Evolutionary conservation across 2,329 filamentous ascomycete genomes (phyloP).

Genomic region (Shiraia bambusicola): DNA sequence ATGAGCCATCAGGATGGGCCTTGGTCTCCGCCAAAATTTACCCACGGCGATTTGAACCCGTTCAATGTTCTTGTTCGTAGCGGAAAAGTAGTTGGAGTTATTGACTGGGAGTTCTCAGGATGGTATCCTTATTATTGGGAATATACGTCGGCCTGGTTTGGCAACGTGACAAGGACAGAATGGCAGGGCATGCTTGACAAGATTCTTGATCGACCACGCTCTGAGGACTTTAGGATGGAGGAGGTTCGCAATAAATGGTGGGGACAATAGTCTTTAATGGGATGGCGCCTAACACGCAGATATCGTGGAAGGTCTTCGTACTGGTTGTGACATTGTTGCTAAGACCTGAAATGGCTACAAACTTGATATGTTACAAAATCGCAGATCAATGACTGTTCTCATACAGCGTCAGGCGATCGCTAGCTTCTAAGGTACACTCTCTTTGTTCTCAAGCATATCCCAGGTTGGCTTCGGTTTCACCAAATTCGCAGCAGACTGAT

Average conservation of each 20-base stretch:
- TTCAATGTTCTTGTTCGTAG: slow-evolving; percentile 48
- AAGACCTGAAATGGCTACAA: background rate
- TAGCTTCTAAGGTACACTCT: slow-evolving; percentile 16
- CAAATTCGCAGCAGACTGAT: slow-evolving; percentile 11
- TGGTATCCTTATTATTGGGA: slow-evolving; percentile 55
- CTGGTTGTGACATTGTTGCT: background rate
- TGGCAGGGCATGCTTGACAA: slow-evolving; percentile 26
- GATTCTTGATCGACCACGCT: slow-evolving; percentile 21
- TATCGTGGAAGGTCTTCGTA: no score
- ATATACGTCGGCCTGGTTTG: slow-evolving; percentile 45
- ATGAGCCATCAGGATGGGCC: no score
- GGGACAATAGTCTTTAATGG: no score
- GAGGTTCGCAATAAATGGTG: slow-evolving; percentile 40
- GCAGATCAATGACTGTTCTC: no score
- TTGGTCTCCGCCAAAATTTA: slow-evolving; percentile 51
- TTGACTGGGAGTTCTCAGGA: slow-evolving; percentile 52
- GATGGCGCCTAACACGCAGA: no score
- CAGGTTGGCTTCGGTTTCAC: slow-evolving; percentile 29
- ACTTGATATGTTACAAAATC: no score
- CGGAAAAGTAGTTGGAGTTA: slow-evolving; percentile 49
- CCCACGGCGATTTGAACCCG: slow-evolving; percentile 54
- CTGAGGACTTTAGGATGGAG: slow-evolving; percentile 48
- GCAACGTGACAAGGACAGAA: slow-evolving; percentile 40
- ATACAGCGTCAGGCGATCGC: no score
- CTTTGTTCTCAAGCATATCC: slow-evolving; percentile 27